A percentile compares a stretch with the other conserved stretches of the same genome.
Evolutionary conservation across 306 rosid genomes (phyloP).

Genomic region (Begonia peltatifolia): DNA sequence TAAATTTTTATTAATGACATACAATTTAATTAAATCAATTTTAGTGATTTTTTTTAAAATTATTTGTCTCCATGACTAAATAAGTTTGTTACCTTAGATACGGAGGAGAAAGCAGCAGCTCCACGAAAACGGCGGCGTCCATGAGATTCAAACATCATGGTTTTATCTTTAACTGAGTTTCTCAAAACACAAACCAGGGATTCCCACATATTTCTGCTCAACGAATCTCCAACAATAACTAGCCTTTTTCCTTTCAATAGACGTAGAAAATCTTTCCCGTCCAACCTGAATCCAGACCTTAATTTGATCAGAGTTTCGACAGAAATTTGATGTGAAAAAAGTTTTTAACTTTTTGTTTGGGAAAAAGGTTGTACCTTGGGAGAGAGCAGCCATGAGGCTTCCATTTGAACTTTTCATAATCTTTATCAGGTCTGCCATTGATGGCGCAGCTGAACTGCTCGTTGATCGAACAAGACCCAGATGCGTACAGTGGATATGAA

Average conservation of each 20-base stretch:
- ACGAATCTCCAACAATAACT: conserved; percentile 92
- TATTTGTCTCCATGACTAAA: too few relatives aligned
- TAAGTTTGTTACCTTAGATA: conserved; percentile 40
- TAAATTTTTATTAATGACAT: too few relatives aligned
- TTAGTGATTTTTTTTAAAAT: too few relatives aligned
- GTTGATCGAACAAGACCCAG: conserved; percentile 72
- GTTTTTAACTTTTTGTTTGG: too few relatives aligned
- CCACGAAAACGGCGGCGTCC: conserved; percentile 69
- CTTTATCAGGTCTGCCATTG: conserved; percentile 79
- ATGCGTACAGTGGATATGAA: conserved; percentile 53
- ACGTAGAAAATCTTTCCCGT: conserved; percentile 41
- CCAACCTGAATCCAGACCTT: conserved; percentile 32
- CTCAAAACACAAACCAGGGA: conserved; percentile 80
- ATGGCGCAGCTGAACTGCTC: conserved; percentile 68
- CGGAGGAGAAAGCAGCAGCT: conserved; percentile 74
- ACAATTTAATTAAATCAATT: too few relatives aligned
- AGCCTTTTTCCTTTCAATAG: conserved; percentile 56
- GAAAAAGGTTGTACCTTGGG: conserved; percentile 46
- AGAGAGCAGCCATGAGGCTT: conserved; percentile 69
- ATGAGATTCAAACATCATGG: conserved; percentile 58
- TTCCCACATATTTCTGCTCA: conserved; percentile 97
- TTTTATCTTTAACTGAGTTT: conserved; percentile 47
- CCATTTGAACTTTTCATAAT: conserved; percentile 62
- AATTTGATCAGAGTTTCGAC: background rate
- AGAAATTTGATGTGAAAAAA: background rate